Percentiles rank a stretch among this genome's conserved stretches.
Conservation (phyloP, 1,139 yeast genomes). For the Magnusiomyces sp. region DNA sequence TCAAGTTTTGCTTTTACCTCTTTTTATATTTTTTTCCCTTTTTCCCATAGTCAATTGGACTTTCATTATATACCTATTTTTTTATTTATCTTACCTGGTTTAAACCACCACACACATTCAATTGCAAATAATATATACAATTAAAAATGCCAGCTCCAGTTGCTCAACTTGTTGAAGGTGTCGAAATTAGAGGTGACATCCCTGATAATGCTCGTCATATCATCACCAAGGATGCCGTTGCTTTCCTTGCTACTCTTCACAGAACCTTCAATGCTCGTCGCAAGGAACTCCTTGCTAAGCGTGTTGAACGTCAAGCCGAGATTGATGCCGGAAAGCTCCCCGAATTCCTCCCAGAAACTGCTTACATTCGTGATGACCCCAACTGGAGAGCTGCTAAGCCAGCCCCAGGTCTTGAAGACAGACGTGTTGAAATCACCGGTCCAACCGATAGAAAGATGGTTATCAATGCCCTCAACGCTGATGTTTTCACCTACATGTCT, state of each 20-base stretch:
- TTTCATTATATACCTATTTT: background rate
- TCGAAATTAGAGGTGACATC: slow-evolving; percentile 55
- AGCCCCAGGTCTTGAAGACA: slow-evolving; percentile 67
- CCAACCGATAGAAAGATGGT: slow-evolving; percentile 87
- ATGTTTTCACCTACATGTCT: slow-evolving; percentile 88
- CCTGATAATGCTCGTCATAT: slow-evolving; percentile 52
- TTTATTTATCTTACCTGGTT: background rate
- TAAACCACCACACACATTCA: background rate
- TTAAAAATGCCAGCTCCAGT: slow-evolving; percentile 31
- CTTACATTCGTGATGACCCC: slow-evolving; percentile 59
- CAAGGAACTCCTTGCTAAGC: slow-evolving; percentile 48
- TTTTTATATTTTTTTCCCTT: background rate
- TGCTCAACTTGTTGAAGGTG: slow-evolving; percentile 42
- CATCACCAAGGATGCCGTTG: slow-evolving; percentile 58
- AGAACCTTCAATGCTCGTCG: slow-evolving; percentile 57
- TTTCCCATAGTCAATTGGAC: background rate
- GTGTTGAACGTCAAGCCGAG: slow-evolving; percentile 49
- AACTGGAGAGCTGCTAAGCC: slow-evolving; percentile 75
- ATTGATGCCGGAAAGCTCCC: slow-evolving; percentile 62
- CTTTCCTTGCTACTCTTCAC: slow-evolving; percentile 62
- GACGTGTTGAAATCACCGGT: slow-evolving; percentile 44
- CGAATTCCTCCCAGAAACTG: slow-evolving; percentile 65
- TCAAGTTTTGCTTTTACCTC: background rate
- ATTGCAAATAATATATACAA: background rate
- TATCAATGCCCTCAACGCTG: slow-evolving; percentile 82